Base-by-base conservation (phyloP, 352 stramenopile genomes). In the Pythium aphanidermatum region DNA sequence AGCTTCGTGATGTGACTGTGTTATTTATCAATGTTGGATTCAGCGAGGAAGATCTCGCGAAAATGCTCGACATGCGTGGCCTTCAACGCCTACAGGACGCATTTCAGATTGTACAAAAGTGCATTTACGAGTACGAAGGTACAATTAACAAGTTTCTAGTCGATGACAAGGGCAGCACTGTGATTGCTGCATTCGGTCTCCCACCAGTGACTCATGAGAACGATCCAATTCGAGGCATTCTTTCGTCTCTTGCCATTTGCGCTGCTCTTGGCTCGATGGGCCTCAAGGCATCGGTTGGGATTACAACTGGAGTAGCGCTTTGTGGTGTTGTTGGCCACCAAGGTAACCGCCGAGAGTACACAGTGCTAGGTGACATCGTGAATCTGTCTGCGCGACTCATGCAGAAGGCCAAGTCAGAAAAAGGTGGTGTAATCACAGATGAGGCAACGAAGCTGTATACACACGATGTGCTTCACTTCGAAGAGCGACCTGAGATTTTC, bases 101-200 rank as follows among this genome's bases (percentile, higher is more conserved):
- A 9, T 94, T 94, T 62, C 68, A 70, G 19, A 60, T 66, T 6
- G 90, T 96, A 8, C 91, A 97, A 56, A 73, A 81, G 47, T 85
- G 83, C 34, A 86, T 98, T 5, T 97, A 95, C 65, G 76, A 92
- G 53, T 97, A 98, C 53, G 92, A 97, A 80, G 92, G 92, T 50
- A 95, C 83, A 13, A 95, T 98, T 54, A 98, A 98, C 69, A 97
- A 97, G 63, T 97, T 97, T 45, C 68, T 97, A n/a, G 86, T 97
- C 16, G 91, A 97, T 46, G 91, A 97, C 60, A 97, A 97, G 60
- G 91, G 91, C 29, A 94, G 77, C 48, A 97, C 91, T 1, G 80
- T 96, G 8, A 94, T 97, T 48, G 91, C 88, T n/a, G 87, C 91
- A 2, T 97, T 96, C 47, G 90, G 89, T 14, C 49, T 97, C 31